phyloP scores from a whole-genome alignment of 2,329 filamentous ascomycete genomes.

The Cadophora sp. region DNA sequence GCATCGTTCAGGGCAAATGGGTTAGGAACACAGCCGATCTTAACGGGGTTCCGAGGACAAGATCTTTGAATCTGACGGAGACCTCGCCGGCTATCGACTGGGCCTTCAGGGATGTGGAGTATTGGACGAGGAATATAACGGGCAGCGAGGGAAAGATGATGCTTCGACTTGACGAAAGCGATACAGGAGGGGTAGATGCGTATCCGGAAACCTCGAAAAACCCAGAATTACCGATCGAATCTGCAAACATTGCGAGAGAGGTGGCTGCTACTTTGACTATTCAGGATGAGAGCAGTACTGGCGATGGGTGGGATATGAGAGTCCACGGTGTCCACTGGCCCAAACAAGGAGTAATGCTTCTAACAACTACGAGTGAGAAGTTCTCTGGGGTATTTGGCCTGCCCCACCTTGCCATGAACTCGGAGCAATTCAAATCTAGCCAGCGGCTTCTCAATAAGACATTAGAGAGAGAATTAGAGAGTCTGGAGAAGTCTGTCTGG shows the following conservation, averaged over 20 bases:
- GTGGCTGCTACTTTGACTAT: constrained; percentile 74
- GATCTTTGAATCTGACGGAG: constrained; percentile 67
- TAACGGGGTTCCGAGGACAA: constrained; percentile 30
- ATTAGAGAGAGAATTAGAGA: constrained; percentile 70
- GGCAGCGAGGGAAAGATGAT: constrained; percentile 72
- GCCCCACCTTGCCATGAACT: constrained; percentile 77
- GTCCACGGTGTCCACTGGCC: constrained; percentile 88
- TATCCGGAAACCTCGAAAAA: constrained; percentile 1
- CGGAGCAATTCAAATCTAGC: constrained; percentile 61
- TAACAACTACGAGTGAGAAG: constrained; percentile 93
- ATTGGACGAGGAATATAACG: constrained; percentile 84
- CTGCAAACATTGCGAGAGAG: constrained; percentile 62
- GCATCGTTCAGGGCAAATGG: constrained; percentile 45
- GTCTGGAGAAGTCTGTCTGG: constrained; percentile 63
- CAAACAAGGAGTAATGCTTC: constrained; percentile 76
- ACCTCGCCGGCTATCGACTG: constrained; percentile 73
- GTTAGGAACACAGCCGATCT: constrained; percentile 39
- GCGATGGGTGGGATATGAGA: constrained; percentile 79
- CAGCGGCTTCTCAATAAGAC: constrained; percentile 75
- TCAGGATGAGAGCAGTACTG: constrained; percentile 72
- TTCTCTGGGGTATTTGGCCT: constrained; percentile 90
- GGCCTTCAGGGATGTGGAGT: constrained; percentile 54
- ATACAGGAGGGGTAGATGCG: constrained; percentile 22
- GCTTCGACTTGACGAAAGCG: constrained; percentile 66
- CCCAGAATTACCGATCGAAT: constrained; percentile 33